phyloP scores from a whole-genome alignment of 2,329 filamentous ascomycete genomes.

The Exophiala oligosperma region DNA sequence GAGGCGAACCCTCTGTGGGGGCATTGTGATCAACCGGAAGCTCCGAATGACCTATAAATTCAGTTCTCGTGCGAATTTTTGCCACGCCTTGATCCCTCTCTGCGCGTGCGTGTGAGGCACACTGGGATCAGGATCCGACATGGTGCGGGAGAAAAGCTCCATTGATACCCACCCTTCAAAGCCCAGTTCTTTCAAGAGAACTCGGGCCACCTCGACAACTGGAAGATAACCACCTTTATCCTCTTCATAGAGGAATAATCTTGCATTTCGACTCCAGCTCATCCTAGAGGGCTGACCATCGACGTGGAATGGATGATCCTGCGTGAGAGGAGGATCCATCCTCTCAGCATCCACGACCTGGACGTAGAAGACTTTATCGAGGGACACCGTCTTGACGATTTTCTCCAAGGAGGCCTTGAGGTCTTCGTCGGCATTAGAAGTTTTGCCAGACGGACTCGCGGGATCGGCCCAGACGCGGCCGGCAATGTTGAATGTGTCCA shows the following conservation, averaged over 20 bases:
- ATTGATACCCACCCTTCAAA: conserved; percentile 45
- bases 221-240: conserved; percentile 67
- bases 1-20: background rate
- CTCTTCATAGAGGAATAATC: conserved; percentile 66
- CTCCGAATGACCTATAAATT: background rate
- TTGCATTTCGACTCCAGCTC: conserved; percentile 78
- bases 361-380: conserved; percentile 69
- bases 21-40: background rate
- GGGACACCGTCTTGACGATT: conserved; percentile 57
- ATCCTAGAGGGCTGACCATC: conserved; percentile 62
- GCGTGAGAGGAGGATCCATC: conserved; percentile 56
- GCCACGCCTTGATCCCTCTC: conserved; percentile 11
- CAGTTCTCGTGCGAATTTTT: conserved; percentile 7
- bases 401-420: conserved; percentile 56
- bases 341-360: conserved; percentile 74
- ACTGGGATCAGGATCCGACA: conserved; percentile 2
- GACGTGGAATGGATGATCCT: conserved; percentile 59
- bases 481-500: conserved; percentile 78
- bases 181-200: conserved; percentile 63
- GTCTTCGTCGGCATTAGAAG: conserved; percentile 54
- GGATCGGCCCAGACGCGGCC: conserved; percentile 72
- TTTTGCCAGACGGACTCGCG: conserved; percentile 51
- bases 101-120: conserved; percentile 17
- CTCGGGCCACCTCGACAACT: conserved; percentile 58
- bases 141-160: conserved; percentile 21